These are phyloP conservation scores for Botrytis galanthina DNA, from an alignment of 2,329 filamentous ascomycete genomes.

Conservation along the genomic window DNA sequence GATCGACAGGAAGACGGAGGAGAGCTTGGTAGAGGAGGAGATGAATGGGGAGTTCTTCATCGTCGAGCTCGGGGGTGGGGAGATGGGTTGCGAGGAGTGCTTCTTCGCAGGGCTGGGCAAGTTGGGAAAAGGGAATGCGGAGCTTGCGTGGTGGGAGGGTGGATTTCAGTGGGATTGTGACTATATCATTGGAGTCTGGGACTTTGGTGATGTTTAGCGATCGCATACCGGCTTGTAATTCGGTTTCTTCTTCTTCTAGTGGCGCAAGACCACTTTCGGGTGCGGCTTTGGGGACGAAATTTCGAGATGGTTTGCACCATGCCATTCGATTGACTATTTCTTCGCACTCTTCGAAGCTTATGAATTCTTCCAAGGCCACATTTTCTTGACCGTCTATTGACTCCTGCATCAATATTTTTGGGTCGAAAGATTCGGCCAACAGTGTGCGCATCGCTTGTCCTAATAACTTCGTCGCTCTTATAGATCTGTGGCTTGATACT, in stretches of 20 bases:
- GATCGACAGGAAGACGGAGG: slow-evolving; percentile 74
- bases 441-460: slow-evolving; percentile 67
- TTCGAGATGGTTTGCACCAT: slow-evolving; percentile 61
- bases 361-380: slow-evolving; percentile 32
- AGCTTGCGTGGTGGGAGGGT: slow-evolving; percentile 52
- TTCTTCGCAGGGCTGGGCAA: slow-evolving; percentile 73
- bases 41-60: slow-evolving; percentile 80
- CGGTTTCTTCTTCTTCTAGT: slow-evolving; percentile 55
- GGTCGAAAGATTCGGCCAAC: slow-evolving; percentile 48
- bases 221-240: slow-evolving; percentile 40
- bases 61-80: slow-evolving; percentile 65
- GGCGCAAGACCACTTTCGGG: slow-evolving; percentile 45
- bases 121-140: slow-evolving; percentile 63
- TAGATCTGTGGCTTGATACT: slow-evolving; percentile 65
- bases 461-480: slow-evolving; percentile 71
- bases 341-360: slow-evolving; percentile 77
- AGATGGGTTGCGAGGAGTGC: slow-evolving; percentile 66
- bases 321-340: slow-evolving; percentile 72
- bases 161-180: slow-evolving; percentile 46
- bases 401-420: slow-evolving; percentile 33
- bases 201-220: slow-evolving; percentile 29
- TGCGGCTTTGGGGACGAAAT: slow-evolving; percentile 21
- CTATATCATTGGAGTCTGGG: slow-evolving; percentile 25
- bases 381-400: slow-evolving; percentile 12
- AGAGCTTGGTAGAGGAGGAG: slow-evolving; percentile 74